Evolutionary conservation across 2,329 filamentous ascomycete species (phyloP).

Genomic region (Epicoccum nigrum): DNA sequence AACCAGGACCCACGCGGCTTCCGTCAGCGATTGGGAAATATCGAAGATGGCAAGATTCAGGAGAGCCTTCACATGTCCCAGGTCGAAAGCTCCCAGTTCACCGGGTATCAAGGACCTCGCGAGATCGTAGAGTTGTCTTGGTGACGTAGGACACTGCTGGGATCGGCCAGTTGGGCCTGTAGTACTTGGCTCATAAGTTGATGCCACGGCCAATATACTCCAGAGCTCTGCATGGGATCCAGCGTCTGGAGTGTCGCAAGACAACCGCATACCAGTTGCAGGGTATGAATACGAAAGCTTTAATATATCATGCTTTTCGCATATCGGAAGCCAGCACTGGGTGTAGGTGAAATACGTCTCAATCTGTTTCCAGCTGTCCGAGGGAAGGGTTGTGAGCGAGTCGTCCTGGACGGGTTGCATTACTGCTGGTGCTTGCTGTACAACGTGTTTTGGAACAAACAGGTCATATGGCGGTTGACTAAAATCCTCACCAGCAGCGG

Average conservation of each 20-base stretch:
- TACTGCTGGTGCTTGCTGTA: neutral
- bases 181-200: constrained; percentile 33
- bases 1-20: constrained; percentile 67
- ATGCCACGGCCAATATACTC: constrained; percentile 53
- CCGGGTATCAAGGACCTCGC: constrained; percentile 40
- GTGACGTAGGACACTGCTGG: constrained; percentile 14
- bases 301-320: constrained; percentile 69
- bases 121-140: constrained; percentile 33
- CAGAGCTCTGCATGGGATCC: constrained; percentile 54
- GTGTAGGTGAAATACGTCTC: constrained; percentile 78
- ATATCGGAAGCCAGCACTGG: constrained; percentile 76
- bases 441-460: neutral
- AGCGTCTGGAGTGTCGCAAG: constrained; percentile 29
- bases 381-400: constrained; percentile 50
- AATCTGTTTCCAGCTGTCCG: constrained; percentile 65
- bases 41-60: constrained; percentile 65
- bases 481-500: constrained; percentile 9
- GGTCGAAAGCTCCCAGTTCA: constrained; percentile 40
- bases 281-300: constrained; percentile 63
- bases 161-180: constrained; percentile 4
- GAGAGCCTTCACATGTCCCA: constrained; percentile 52
- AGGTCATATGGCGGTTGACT: constrained; percentile 12
- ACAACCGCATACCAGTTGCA: constrained; percentile 47
- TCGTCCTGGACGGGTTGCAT: neutral
- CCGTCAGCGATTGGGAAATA: constrained; percentile 63